Base-by-base conservation (phyloP, 2,329 filamentous ascomycete species). In the Saccharata proteae region DNA sequence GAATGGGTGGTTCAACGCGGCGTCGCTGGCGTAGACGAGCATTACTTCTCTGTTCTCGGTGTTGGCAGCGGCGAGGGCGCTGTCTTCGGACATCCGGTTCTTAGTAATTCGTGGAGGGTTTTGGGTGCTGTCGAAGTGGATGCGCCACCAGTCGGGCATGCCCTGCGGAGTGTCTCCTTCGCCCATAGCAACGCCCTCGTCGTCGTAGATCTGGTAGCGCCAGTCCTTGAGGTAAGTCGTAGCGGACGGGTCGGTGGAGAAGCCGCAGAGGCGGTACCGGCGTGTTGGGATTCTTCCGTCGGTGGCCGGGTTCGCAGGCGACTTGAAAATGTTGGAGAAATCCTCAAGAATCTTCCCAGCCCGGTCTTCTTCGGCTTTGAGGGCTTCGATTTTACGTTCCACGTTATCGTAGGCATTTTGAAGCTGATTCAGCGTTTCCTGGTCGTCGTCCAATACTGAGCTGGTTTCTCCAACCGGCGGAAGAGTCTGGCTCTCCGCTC, bases 11-110 rank as follows among this genome's bases (percentile, higher is more conserved):
- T 18, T 12, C 13, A 35, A 16, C 1, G 54, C 54, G 9, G 45
- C 45, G 3, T 68, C 62, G 41, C 62, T 71, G 13, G 71, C 72
- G 45, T 77, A 77, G 3, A 77, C 64, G 7, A 77, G 59, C 1
- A 77, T 48, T 3, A 64, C 68, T 6, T 58, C 62, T 18, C 52
- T 58, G 31, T 62, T 60, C 40, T 75, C 70, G 20, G 62, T 58
- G 15, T 57, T 59, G 32, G 67, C 65, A 40, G 69, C 57, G 40
- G 62, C 52, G 30, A 76, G 58, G 7, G 75, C 72, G 36, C 72
- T 64, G 25, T 61, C 54, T 35, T 70, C 64, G 3, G 57, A 54
- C 14, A 70, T 58, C 28, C 46, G 39, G 48, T 55, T 34, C 26
- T 30, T 21, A 35, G 26, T 16, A 29, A 35, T 25, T 35, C 31